phyloP scores from a whole-genome alignment of 345 rosid genomes.

The Trapa bicornis region DNA sequence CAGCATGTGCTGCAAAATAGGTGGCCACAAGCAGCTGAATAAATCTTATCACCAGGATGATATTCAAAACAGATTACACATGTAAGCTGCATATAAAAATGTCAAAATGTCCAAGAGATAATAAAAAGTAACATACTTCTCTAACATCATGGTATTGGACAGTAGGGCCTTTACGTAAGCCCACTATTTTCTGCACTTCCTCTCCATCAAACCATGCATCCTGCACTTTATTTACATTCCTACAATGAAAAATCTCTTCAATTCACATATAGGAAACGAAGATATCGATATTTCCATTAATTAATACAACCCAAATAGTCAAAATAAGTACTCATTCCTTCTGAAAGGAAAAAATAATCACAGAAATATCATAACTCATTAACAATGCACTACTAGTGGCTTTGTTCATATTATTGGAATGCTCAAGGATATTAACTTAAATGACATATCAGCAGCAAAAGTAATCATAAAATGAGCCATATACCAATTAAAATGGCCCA shows the following conservation, averaged over 20 bases:
- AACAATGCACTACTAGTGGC: too few relatives aligned
- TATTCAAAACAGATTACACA: slow-evolving; percentile 88
- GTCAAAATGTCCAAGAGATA: slow-evolving; percentile 4
- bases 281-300: too few relatives aligned
- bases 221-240: slow-evolving; percentile 75
- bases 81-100: slow-evolving; percentile 31
- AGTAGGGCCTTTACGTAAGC: slow-evolving; percentile 49
- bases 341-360: too few relatives aligned
- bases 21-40: slow-evolving; percentile 55
- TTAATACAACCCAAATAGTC: too few relatives aligned
- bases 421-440: too few relatives aligned
- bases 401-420: too few relatives aligned
- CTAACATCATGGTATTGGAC: slow-evolving; percentile 33
- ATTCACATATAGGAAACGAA: not conserved
- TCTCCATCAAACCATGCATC: slow-evolving; percentile 98
- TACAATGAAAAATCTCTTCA: slow-evolving; percentile 12
- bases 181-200: slow-evolving; percentile 56
- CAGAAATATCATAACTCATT: too few relatives aligned
- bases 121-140: slow-evolving; percentile 38
- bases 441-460: too few relatives aligned
- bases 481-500: too few relatives aligned
- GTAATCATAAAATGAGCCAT: too few relatives aligned
- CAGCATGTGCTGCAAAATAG: slow-evolving; percentile 32
- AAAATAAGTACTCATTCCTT: too few relatives aligned
- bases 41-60: slow-evolving; percentile 27